Base-by-base conservation (phyloP, 83 land plant genomes). In the Thuja plicata region DNA sequence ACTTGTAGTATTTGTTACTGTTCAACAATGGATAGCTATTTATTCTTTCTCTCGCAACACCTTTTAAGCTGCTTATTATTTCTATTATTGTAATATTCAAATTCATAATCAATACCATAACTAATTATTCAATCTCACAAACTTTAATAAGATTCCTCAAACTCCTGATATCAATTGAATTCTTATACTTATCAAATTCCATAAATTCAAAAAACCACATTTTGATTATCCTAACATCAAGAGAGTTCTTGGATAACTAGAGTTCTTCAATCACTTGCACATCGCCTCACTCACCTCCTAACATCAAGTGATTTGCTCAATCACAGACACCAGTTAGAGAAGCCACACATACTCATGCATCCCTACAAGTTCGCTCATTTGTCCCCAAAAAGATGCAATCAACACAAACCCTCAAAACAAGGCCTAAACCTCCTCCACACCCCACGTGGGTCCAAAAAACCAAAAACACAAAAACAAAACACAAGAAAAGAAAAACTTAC, bases 401-500 rank as follows among this genome's bases (percentile, higher is more conserved):
- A 66, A 66, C 73, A 66, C 73, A 66, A 66, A 66, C 73, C 73
- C 73, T 66, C 73, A 66, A 66, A 66, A 66, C n/a, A 66, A 66
- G 73, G 73, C 73, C 73, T 66, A 66, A 27, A 66, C 79, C 17
- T 76, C 38, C 79, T 76, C 79, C 79, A 34, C 79, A 76, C 15
- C 79, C 79, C 79, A 76, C 79, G 38, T 76, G 79, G 79, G 79
- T 76, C 79, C 79, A 76, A 76, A 76, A 27, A 66, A 66, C 73
- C 73, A 66, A 66, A 66, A 66, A 66, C 73, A 66, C 73, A 66
- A 66, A 66, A 66, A 66, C 73, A 66, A 66, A 66, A 66, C 73
- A 24, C 73, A 66, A 66, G 30, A 66, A 66, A 66, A 66, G 73
- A 66, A 66, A 62, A 66, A 66, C 30, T 66, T 8, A 66, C 27